Base-by-base conservation (phyloP, 2,329 filamentous ascomycete species). In the Botrytis byssoidea region DNA sequence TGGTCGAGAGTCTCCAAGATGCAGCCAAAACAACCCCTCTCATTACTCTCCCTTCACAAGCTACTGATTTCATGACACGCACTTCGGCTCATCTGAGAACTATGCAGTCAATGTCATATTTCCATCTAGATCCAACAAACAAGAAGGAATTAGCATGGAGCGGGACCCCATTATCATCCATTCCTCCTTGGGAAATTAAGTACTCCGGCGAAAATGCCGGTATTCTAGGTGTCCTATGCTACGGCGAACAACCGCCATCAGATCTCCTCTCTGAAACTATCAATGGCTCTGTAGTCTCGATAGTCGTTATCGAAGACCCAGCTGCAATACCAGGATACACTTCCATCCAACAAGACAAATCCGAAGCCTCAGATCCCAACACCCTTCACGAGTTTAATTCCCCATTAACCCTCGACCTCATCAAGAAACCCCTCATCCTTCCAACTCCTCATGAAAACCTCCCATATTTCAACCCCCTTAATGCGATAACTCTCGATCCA, bases 101-200 rank as follows among this genome's bases (percentile, higher is more conserved):
- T 9, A 94, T 95, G 91, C 92, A 94, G 77, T 89, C 87, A n/a
- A 90, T 94, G 86, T 91, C 92, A 0, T 95, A 95, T 78, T 93
- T 95, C 78, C 93, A 95, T 79, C 76, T 84, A 16, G 79, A 82
- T 29, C 65, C 74, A 57, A 71, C 42, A 65, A 77, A 60, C 68
- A 77, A 74, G 74, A 74, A 74, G 5, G n/a, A 59, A 69, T 60
- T 75, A 74, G 76, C 71, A 67, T 81, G 79, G 63, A 93, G 90
- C 88, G 83, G 85, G 0, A 84, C 83, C 0, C 87, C 91, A 0
- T 82, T 95, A 14, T 88, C 88, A 1, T 83, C 84, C 0, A 77
- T 87, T 12, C 81, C 85, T 0, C 92, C 92, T 0, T 90, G 89
- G 85, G 82, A 88, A 55, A 88, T 94, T 37, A 83, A 82, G 6